Evolutionary conservation across 345 rosid genomes (phyloP).

Genomic region (Hibiscus syriacus): DNA sequence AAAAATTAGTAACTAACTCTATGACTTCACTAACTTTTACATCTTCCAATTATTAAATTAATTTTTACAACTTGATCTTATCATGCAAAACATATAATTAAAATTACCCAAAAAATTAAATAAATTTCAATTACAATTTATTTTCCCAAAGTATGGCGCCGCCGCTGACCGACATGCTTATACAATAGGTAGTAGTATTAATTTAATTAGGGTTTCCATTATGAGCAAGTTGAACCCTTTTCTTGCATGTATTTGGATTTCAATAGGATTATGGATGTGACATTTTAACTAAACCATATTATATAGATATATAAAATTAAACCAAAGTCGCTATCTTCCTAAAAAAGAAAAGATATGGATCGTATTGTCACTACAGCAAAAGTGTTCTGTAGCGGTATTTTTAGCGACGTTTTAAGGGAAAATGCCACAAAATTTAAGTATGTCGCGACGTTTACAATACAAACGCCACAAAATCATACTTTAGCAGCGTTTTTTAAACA

Average conservation of each 20-base stretch:
- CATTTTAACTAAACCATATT: not conserved
- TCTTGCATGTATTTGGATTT: not conserved
- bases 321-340: not conserved
- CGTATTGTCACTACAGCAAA: too few relatives aligned
- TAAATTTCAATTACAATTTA: not conserved
- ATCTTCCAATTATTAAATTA: not conserved
- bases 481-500: too few relatives aligned
- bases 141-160: not conserved
- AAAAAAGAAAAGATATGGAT: not conserved
- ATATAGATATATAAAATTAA: not conserved
- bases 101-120: not conserved
- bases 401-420: too few relatives aligned
- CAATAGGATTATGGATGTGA: not conserved
- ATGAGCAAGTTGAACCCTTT: not conserved
- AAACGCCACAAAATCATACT: too few relatives aligned
- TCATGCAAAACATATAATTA: not conserved
- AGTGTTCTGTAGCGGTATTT: too few relatives aligned
- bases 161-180: too few relatives aligned
- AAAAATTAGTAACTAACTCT: too few relatives aligned
- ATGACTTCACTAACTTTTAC: not conserved
- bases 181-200: not conserved
- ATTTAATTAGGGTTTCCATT: not conserved
- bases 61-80: not conserved
- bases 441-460: too few relatives aligned
- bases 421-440: too few relatives aligned